Base-by-base conservation (phyloP, 805 yeast species). In the Wickerhamomyces chambardii region DNA sequence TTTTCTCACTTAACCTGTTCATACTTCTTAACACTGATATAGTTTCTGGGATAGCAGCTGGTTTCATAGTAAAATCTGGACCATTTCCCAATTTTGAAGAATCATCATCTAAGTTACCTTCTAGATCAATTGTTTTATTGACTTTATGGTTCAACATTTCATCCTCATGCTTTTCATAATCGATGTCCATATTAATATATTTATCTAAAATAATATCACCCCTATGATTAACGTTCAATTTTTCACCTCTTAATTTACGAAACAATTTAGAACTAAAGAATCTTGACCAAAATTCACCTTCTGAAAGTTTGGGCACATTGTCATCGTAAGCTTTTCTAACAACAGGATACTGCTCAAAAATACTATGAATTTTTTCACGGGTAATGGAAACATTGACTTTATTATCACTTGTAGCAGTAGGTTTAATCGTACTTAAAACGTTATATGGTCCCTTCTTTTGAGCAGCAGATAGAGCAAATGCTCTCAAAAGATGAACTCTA, bases 201-300 rank as follows among this genome's bases (percentile, higher is more conserved):
- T 82, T 79, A 57, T 92, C 98, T 40, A 92, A 65, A 6, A 87
- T 69, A 5, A 78, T 70, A 56, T 92, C 97, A 35, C 92, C 87
- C 42, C 95, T 70, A 42, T 84, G 85, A 51, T 75, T 80, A 3
- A 72, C 59, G 48, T 78, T 75, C 35, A 86, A 72, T 44, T 77
- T 78, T 51, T 92, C 97, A 39, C 98, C 98, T 53, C 95, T 70
- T 25, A 92, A 63, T 48, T 87, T 75, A 45, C 96, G 68, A 51
- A 89, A 92, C 40, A 92, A 62, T 48, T 86, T 82, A 1, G 97
- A 87, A 48, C 85, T 79, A 66, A 92, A 92, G 50, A 92, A 92
- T 42, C 97, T 65, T 10, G 95, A 85, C 98, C 98, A 92, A 48
- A 92, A 92, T 51, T 84, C 95, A 29, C 90, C 89, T 54, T 92